A percentile compares a stretch with the other conserved stretches of the same genome.
Conservation (phyloP, 805 yeast species). For the Candida ascalaphidarum region DNA sequence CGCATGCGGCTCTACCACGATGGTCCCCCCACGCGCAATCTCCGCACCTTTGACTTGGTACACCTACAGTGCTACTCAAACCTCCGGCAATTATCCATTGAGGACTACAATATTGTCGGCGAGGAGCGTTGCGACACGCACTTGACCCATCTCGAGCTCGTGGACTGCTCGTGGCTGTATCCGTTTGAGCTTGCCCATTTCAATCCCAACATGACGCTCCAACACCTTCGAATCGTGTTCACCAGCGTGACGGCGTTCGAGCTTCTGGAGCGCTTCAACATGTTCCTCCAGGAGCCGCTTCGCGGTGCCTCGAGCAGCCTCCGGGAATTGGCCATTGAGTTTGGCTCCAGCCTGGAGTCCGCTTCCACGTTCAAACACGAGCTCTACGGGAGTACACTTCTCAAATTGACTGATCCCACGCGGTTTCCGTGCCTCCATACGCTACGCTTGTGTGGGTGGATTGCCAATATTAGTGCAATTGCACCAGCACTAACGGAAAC, state of each 20-base stretch:
- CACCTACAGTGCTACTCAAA: conserved; percentile 32
- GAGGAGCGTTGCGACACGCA: conserved; percentile 25
- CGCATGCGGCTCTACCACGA: neutral
- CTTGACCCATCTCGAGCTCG: conserved; percentile 16
- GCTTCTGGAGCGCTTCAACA: conserved; percentile 27
- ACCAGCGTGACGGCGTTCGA: conserved; percentile 22
- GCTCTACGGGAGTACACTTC: too few relatives aligned
- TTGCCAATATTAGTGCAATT: too few relatives aligned
- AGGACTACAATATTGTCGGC: conserved; percentile 37
- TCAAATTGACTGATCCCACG: too few relatives aligned
- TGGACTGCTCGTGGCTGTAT: conserved; percentile 49
- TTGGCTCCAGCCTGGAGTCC: too few relatives aligned
- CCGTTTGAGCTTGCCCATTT: conserved; percentile 39
- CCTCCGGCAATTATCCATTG: conserved; percentile 24
- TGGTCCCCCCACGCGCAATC: conserved; percentile 5
- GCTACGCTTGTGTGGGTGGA: too few relatives aligned
- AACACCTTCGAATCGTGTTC: conserved; percentile 15
- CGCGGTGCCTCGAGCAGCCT: conserved; percentile 9
- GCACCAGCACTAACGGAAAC: too few relatives aligned
- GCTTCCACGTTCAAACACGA: too few relatives aligned
- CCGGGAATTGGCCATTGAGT: conserved; percentile 5
- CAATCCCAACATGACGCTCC: conserved; percentile 16
- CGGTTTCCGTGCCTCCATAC: too few relatives aligned
- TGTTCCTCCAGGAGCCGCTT: conserved; percentile 16
- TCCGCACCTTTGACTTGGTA: conserved; percentile 31